Evolutionary conservation across 331 rosid genomes (phyloP).

Genomic region (Pyracantha coccinea): DNA sequence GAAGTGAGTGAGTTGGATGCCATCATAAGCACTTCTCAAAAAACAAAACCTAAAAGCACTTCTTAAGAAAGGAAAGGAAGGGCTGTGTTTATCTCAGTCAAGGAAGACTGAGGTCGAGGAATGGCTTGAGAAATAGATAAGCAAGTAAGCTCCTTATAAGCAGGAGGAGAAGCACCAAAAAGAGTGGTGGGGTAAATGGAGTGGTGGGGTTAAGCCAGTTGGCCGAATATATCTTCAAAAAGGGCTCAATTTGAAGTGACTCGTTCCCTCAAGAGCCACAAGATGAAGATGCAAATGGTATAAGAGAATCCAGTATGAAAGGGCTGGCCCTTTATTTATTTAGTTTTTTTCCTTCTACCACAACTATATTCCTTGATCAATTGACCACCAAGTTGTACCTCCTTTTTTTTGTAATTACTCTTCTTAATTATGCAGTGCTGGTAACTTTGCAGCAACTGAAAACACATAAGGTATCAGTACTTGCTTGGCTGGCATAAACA

Average conservation of each 20-base stretch:
- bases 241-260: constrained; percentile 36
- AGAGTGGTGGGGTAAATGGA: background rate
- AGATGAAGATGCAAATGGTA: constrained; percentile 26
- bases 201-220: constrained; percentile 34
- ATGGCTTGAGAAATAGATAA: constrained; percentile 17
- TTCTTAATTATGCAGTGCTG: background rate
- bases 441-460: background rate
- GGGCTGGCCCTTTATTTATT: background rate
- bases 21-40: constrained; percentile 20
- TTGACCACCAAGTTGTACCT: constrained; percentile 18
- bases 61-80: background rate
- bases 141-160: constrained; percentile 41
- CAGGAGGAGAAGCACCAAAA: constrained; percentile 17
- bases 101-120: constrained; percentile 17
- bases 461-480: background rate
- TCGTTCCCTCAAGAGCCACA: constrained; percentile 28
- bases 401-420: background rate
- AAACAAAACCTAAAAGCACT: background rate
- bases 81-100: background rate
- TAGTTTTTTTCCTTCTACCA: constrained; percentile 12
- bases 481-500: background rate
- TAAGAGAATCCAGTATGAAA: constrained; percentile 29
- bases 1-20: constrained; percentile 31
- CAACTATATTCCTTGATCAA: constrained; percentile 26
- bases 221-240: constrained; percentile 59